Evolutionary conservation across 169 alveolate species (phyloP).

Genomic region (Perkinsus marinus): DNA sequence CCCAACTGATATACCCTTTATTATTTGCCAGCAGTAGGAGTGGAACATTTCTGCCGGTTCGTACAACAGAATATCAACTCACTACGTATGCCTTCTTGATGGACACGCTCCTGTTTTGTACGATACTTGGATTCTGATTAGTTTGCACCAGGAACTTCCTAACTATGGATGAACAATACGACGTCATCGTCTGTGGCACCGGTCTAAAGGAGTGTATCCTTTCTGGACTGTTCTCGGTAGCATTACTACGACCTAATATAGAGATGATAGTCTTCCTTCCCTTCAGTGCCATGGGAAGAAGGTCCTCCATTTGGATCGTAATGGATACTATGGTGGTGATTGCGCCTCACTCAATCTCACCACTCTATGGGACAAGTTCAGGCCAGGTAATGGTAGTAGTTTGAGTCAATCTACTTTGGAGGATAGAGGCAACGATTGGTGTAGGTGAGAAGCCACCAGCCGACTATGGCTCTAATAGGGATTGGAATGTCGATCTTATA

Average conservation of each 20-base stretch:
- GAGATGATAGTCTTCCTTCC: neutral
- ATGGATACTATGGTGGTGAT: slow-evolving; percentile 94
- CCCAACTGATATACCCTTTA: too few relatives aligned
- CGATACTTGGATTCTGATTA: too few relatives aligned
- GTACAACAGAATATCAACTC: too few relatives aligned
- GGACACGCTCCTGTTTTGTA: too few relatives aligned
- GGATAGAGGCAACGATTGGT: too few relatives aligned
- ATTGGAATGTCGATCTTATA: slow-evolving; percentile 95
- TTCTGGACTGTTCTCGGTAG: slow-evolving; percentile 82
- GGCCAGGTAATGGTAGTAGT: slow-evolving; percentile 65
- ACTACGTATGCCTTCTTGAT: too few relatives aligned
- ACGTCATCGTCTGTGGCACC: slow-evolving; percentile 90
- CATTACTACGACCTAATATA: slow-evolving; percentile 28
- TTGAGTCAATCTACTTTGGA: too few relatives aligned
- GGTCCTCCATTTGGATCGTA: slow-evolving; percentile 90
- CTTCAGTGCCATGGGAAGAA: slow-evolving; percentile 59
- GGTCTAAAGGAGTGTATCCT: slow-evolving; percentile 94
- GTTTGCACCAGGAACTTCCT: too few relatives aligned
- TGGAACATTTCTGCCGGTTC: too few relatives aligned
- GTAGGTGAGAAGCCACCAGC: slow-evolving; percentile 73
- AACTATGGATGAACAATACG: neutral
- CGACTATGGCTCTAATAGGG: slow-evolving; percentile 84
- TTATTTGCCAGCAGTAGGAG: too few relatives aligned
- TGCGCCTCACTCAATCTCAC: slow-evolving; percentile 92
- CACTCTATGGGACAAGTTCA: slow-evolving; percentile 78